Evolutionary conservation across 75 land plant genomes (phyloP), one percentile per base, ranked within the genome.

Genomic region (Pinus albicaulis): DNA sequence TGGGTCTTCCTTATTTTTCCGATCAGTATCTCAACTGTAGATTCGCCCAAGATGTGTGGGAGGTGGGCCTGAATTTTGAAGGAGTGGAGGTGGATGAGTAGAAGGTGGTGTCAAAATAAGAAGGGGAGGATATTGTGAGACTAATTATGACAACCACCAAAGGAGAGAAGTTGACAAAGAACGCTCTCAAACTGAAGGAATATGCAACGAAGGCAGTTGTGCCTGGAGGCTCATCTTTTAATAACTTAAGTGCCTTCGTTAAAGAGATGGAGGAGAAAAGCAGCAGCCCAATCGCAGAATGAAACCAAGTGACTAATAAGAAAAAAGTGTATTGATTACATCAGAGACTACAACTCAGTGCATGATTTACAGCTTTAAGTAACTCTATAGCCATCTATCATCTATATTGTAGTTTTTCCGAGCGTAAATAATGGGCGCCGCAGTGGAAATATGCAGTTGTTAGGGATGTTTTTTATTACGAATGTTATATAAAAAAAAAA

Each of bases 1-100:
- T 28, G 31, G 64, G 72, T 1, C 77, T 58, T 53, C 82, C 82
- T 0, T 64, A 63, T n/a, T n/a, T n/a, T n/a, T n/a, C n/a, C n/a
- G n/a, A n/a, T n/a, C n/a, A n/a, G n/a, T n/a, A n/a, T 36, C 22
- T 44, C 7, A 52, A 76, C 24, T 76, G 73, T 23, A 31, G n/a
- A 31, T 57, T 55, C 12, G 41, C 38, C 4, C 19, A 26, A 1
- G 63, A 74, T 4, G 23, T 34, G 6, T 74, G 63, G 76, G 28
- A 58, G 63, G 19, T 58, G 76, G 76, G 76, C 20, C 28, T 74
- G 41, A 34, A 55, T 10, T 56, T 74, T 36, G 23, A 57, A 15
- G 59, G 76, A 2, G 69, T 65, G 5, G 69, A 36, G 17, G 69
- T 17, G 0, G 69, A 65, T 26, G 76, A 34, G 2, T 13, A 7